These are phyloP conservation scores for Neoboletus magnificus DNA, from an alignment of 768 basidiomycete species.

Conservation along the genomic window DNA sequence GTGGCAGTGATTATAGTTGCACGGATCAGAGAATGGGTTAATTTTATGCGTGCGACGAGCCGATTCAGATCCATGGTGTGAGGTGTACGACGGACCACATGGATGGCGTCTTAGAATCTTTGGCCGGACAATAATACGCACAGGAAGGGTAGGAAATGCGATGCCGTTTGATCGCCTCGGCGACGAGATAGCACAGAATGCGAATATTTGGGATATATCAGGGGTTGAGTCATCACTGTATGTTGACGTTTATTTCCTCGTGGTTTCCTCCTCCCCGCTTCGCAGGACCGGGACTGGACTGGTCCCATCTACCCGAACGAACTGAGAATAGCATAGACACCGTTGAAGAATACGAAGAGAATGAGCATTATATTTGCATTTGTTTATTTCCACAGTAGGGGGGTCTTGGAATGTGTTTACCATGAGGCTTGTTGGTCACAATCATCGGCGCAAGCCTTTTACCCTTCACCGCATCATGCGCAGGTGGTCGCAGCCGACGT, in stretches of 20 bases:
- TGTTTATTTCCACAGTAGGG: not conserved
- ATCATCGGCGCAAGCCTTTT: constrained; percentile 2
- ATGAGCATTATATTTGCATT: too few species aligned
- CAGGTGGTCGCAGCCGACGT: not conserved
- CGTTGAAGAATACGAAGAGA: too few species aligned
- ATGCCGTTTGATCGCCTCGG: not conserved
- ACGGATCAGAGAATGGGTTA: not conserved
- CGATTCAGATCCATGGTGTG: not conserved
- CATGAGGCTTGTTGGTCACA: constrained; percentile 10
- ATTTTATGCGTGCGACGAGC: not conserved
- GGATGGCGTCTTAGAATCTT: not conserved
- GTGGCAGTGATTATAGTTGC: not conserved
- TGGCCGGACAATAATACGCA: too few species aligned
- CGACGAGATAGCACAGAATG: not conserved
- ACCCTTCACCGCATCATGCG: not conserved
- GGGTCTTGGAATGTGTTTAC: constrained; percentile 10
- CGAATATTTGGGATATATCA: not conserved
- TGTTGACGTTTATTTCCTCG: not conserved
- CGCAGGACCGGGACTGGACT: too few species aligned
- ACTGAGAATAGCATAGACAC: not conserved
- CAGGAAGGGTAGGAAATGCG: not conserved
- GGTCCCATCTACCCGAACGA: not conserved
- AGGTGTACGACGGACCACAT: not conserved
- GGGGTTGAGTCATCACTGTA: not conserved
- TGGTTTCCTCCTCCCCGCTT: not conserved